A percentile compares a stretch with the other conserved stretches of the same genome.
phyloP scores from a whole-genome alignment of 169 alveolate genomes.

The Amoebophrya sp. region DNA sequence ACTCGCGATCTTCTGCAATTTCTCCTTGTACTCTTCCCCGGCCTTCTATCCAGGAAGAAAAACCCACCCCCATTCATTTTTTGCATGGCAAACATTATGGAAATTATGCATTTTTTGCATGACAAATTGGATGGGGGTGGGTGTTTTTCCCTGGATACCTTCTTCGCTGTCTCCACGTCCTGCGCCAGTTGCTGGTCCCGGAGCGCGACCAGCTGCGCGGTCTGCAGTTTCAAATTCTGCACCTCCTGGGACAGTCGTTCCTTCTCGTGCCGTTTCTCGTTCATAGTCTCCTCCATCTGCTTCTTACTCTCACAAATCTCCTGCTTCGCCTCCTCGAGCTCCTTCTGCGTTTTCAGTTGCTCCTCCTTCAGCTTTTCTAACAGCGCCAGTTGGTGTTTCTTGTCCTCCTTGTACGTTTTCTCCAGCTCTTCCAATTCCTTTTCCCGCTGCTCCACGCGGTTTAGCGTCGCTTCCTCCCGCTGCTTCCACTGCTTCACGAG shows the following conservation, averaged over 20 bases:
- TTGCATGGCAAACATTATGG: too few species aligned
- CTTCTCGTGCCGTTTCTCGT: background rate
- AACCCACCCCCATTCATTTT: too few species aligned
- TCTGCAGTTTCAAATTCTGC: background rate
- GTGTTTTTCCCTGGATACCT: too few species aligned
- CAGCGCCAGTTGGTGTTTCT: too few species aligned
- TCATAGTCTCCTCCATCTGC: background rate
- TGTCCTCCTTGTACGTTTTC: too few species aligned
- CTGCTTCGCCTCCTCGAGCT: background rate
- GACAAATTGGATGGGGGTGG: too few species aligned
- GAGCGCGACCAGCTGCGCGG: background rate
- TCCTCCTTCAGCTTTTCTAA: background rate
- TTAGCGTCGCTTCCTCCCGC: background rate
- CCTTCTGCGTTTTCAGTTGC: background rate
- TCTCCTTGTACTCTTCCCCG: too few species aligned
- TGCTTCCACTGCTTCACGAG: background rate
- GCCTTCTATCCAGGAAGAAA: too few species aligned
- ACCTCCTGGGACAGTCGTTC: background rate
- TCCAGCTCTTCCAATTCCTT: background rate
- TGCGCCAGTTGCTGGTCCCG: background rate
- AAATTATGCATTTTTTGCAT: too few species aligned
- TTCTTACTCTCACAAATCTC: background rate
- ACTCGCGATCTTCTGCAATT: too few species aligned
- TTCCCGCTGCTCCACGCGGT: background rate
- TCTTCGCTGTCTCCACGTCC: too few species aligned